phyloP scores from a whole-genome alignment of 495 filamentous ascomycete species.

The Trichoderma virens region DNA sequence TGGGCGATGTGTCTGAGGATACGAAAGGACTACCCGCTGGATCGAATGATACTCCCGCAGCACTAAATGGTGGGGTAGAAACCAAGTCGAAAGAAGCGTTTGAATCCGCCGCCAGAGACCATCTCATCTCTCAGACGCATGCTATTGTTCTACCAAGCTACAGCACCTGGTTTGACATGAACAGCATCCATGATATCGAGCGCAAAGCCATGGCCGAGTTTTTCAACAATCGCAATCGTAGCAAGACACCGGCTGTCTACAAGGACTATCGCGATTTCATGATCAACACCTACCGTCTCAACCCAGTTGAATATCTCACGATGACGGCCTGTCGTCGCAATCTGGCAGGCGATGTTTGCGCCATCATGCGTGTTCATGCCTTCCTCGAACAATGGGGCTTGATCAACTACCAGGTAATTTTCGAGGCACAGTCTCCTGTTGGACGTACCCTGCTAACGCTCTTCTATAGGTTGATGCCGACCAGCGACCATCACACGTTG shows the following conservation, averaged over 20 bases:
- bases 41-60: conserved; percentile 31
- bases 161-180: conserved; percentile 98
- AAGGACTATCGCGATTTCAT: conserved; percentile 99
- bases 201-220: conserved; percentile 90
- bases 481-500: conserved; percentile 87
- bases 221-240: conserved; percentile 95
- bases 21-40: conserved; percentile 47
- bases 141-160: conserved; percentile 94
- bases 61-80: conserved; percentile 33
- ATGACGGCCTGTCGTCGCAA: conserved; percentile 96
- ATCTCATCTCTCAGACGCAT: conserved; percentile 86
- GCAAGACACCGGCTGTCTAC: conserved; percentile 95
- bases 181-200: conserved; percentile 78
- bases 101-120: conserved; percentile 78
- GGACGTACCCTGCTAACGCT: conserved; percentile 20
- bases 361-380: conserved; percentile 96
- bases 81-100: conserved; percentile 65
- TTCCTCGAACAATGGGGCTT: conserved; percentile 99
- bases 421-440: background rate
- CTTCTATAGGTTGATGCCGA: conserved; percentile 79
- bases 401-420: conserved; percentile 92
- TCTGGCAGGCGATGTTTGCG: conserved; percentile 93
- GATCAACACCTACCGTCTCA: conserved; percentile 97
- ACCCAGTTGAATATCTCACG: conserved; percentile 91
- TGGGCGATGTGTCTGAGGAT: conserved; percentile 62